Percentiles rank a stretch among this genome's conserved stretches.
Conservation (phyloP, 495 filamentous ascomycete genomes). For the Tuber umbilicatum region DNA sequence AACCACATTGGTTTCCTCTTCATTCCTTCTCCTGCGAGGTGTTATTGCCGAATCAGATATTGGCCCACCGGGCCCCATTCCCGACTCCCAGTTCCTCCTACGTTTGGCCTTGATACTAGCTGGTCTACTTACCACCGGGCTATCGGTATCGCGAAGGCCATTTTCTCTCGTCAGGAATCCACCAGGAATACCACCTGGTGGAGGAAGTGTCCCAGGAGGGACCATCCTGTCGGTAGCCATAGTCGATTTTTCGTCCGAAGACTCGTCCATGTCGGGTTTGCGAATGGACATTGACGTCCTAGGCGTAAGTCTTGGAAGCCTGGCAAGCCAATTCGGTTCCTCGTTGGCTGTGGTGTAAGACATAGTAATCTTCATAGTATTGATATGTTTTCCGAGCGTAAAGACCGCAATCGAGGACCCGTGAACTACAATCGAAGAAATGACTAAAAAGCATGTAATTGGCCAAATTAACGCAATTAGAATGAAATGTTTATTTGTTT, state of each 20-base stretch:
- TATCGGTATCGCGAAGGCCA: conserved; percentile 42
- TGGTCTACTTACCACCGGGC: conserved; percentile 48
- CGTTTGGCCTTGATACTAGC: conserved; percentile 57
- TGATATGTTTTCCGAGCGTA: conserved; percentile 95
- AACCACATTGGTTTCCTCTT: conserved; percentile 20
- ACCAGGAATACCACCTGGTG: conserved; percentile 63
- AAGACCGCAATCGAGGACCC: conserved; percentile 98
- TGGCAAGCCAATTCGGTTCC: conserved; percentile 89
- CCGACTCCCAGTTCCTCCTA: conserved; percentile 62
- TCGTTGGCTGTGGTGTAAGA: conserved; percentile 85
- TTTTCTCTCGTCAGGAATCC: conserved; percentile 67
- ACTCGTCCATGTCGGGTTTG: conserved; percentile 52
- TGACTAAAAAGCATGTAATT: conserved; percentile 87
- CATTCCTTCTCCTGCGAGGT: conserved; percentile 53
- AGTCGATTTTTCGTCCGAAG: conserved; percentile 51
- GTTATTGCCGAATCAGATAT: conserved; percentile 85
- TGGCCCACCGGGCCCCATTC: conserved; percentile 74
- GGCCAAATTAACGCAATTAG: conserved; percentile 88
- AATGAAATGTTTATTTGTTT: conserved; percentile 53
- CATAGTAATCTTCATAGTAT: conserved; percentile 89
- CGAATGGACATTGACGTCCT: conserved; percentile 62
- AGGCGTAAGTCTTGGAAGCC: conserved; percentile 83
- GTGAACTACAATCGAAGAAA: conserved; percentile 90
- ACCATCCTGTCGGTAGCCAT: conserved; percentile 42
- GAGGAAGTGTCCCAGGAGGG: conserved; percentile 72